phyloP scores from a whole-genome alignment of 2,329 filamentous ascomycete genomes.

The Westerdykella ornata region DNA sequence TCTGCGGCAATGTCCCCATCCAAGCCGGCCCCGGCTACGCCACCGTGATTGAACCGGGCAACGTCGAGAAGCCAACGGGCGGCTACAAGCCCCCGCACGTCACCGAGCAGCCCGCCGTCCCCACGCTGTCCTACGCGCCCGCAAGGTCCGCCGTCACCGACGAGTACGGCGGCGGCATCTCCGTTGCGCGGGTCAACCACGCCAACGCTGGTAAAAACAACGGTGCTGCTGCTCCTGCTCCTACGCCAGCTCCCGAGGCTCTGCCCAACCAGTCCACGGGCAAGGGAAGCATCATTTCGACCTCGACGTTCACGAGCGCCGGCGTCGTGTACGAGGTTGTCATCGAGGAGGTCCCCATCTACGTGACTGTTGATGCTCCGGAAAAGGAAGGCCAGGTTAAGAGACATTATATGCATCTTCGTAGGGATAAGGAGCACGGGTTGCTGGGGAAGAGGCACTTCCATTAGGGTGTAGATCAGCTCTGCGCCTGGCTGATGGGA shows the following conservation, averaged over 20 bases:
- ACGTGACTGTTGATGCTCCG: constrained; percentile 33
- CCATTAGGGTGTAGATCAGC: too few species aligned
- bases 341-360: constrained; percentile 41
- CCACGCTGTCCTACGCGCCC: constrained; percentile 31
- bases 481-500: too few species aligned
- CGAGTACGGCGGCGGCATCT: constrained; percentile 32
- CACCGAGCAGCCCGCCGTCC: constrained; percentile 18
- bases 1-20: constrained; percentile 61
- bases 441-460: constrained; percentile 6
- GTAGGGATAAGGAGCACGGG: constrained; percentile 13
- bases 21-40: constrained; percentile 43
- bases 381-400: constrained; percentile 22
- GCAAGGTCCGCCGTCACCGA: constrained; percentile 26
- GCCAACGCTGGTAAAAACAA: constrained; percentile 2
- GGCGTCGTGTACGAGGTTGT: constrained; percentile 42
- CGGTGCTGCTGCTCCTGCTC: constrained; percentile 14
- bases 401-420: constrained; percentile 22
- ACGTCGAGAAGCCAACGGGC: constrained; percentile 17
- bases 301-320: constrained; percentile 39
- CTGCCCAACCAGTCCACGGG: constrained; percentile 5
- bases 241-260: constrained; percentile 18
- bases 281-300: constrained; percentile 29
- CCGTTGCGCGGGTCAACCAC: constrained; percentile 22
- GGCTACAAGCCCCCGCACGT: constrained; percentile 14
- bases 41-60: constrained; percentile 18